Evolutionary conservation across 2,329 filamentous ascomycete genomes (phyloP).

Genomic region (Drechslerella dactyloides): DNA sequence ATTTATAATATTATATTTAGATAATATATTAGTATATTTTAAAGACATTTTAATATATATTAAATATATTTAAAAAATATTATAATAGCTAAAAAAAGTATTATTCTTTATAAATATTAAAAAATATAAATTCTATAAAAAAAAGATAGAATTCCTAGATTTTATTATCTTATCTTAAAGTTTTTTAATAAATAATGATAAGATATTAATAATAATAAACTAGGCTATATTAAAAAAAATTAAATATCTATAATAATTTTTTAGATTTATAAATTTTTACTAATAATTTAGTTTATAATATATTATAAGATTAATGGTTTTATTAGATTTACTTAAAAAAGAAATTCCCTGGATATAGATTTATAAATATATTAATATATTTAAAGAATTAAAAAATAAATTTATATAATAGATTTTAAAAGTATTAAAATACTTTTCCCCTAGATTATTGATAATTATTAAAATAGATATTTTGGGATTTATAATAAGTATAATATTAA

Average conservation of each 20-base stretch:
- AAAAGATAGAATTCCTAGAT: not conserved
- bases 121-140: not conserved
- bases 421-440: not conserved
- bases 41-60: not conserved
- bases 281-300: not conserved
- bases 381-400: conserved; percentile 7
- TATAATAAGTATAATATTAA: not conserved
- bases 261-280: not conserved
- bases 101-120: not conserved
- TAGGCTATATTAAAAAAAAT: not conserved
- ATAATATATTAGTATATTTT: conserved; percentile 5
- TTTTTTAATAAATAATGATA: not conserved
- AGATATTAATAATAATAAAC: not conserved
- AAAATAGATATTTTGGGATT: not conserved
- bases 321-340: not conserved
- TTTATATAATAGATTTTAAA: not conserved
- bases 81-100: not conserved
- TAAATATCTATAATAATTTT: not conserved
- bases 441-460: not conserved
- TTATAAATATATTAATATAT: conserved; percentile 4
- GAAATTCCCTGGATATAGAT: not conserved
- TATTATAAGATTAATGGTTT: not conserved
- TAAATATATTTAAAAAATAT: conserved; percentile 9
- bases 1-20: conserved; percentile 1
- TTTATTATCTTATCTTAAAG: not conserved